Evolutionary conservation across 129 eudicot species (phyloP), one percentile per base, ranked within the genome.

Genomic region (Scalesia atractyloides): DNA sequence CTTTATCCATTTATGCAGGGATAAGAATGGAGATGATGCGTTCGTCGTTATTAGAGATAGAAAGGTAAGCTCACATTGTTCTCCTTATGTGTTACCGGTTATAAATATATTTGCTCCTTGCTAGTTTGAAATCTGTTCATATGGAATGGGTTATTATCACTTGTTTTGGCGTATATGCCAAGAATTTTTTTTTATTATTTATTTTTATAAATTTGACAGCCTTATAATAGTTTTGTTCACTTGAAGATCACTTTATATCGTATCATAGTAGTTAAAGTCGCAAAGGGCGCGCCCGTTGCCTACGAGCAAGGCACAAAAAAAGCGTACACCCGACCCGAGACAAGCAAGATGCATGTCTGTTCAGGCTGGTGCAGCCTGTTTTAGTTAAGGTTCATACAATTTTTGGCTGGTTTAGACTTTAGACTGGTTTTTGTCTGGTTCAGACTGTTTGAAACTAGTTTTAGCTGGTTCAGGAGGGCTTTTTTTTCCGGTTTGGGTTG

Each of bases 21-120:
- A 83, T 9, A 87, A 84, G 66, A 76, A 62, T 50, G 80, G 63
- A 69, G 92, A 87, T 41, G 89, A 82, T 61, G 17, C 76, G 66
- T 66, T 79, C 24, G 73, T 49, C 57, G 66, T 75, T 19, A 33
- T 87, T 18, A 87, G 85, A 76, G 89, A 87, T 57, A 70, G 92
- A 76, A 87, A 87, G 86, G 92, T 87, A 66, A 76, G 34, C 15
- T 22, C 51, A 14, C 47, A 24, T 36, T 80, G 33, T 26, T 66
- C 7, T 20, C 20, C 37, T 33, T 15, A 2, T 67, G 11, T 39
- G n/a, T 41, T 37, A 37, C 11, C 46, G 36, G 9, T 18, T 49
- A 17, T 24, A 50, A 16, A 43, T 9, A 48, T 54, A 14, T 49
- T 50, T 14, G 6, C 8, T 15, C 15, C 34, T 30, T 30, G 34